These are phyloP conservation scores for Wickerhamomyces xylosicus DNA, from an alignment of 805 yeast species.

Conservation along the genomic window DNA sequence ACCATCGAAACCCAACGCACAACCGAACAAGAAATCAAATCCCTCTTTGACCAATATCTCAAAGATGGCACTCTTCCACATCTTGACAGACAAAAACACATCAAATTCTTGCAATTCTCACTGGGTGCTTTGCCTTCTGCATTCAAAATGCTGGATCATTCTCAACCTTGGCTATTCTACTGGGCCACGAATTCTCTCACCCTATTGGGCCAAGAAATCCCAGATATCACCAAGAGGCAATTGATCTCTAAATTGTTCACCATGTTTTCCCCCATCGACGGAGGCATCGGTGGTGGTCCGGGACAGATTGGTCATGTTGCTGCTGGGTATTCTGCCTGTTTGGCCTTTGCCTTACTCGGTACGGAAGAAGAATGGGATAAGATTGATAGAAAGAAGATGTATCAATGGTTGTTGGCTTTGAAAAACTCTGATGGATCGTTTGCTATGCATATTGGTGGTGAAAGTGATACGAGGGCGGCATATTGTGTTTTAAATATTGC, in stretches of 20 bases:
- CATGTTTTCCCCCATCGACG: conserved; percentile 23
- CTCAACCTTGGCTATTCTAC: conserved; percentile 85
- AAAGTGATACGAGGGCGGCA: conserved; percentile 73
- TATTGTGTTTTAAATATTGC: conserved; percentile 81
- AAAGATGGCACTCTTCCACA: conserved; percentile 11
- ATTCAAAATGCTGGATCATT: conserved; percentile 57
- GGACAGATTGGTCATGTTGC: conserved; percentile 82
- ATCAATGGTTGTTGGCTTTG: conserved; percentile 53
- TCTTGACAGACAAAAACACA: conserved; percentile 10
- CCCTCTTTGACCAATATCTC: conserved; percentile 21
- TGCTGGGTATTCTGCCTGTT: conserved; percentile 67
- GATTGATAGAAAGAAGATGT: conserved; percentile 37
- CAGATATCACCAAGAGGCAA: conserved; percentile 17
- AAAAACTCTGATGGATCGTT: conserved; percentile 72
- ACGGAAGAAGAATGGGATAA: conserved; percentile 30
- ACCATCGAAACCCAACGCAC: conserved; percentile 26
- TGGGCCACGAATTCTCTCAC: conserved; percentile 62
- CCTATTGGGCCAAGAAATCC: conserved; percentile 26
- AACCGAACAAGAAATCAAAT: conserved; percentile 20
- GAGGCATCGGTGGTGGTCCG: conserved; percentile 82
- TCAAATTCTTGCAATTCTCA: conserved; percentile 10
- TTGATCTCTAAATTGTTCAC: conserved; percentile 22
- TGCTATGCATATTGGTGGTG: conserved; percentile 68
- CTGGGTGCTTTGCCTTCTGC: conserved; percentile 13
- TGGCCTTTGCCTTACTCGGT: conserved; percentile 46